A percentile compares a stretch with the other conserved stretches of the same genome.
Conservation (phyloP, 192 early-diverging fungal genomes). For the Linnemannia schmuckeri region DNA sequence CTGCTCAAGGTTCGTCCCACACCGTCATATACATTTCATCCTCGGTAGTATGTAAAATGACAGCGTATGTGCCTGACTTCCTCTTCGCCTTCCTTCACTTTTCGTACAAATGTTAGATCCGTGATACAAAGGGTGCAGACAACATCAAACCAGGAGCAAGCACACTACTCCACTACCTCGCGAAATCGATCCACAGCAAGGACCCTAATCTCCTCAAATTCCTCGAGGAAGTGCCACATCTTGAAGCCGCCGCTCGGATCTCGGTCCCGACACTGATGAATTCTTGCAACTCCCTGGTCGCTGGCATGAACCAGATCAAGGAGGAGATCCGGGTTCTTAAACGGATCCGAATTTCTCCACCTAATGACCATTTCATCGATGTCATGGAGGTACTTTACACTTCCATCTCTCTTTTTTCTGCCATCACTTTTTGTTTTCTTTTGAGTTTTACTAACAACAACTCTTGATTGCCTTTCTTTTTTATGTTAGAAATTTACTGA, state of each 20-base stretch:
- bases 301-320: slow-evolving; percentile 57
- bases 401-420: not conserved
- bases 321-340: slow-evolving; percentile 60
- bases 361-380: slow-evolving; percentile 63
- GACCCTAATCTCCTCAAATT: slow-evolving; percentile 61
- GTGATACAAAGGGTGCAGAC: slow-evolving; percentile 66
- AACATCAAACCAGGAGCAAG: slow-evolving; percentile 56
- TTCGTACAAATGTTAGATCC: slow-evolving; percentile 47
- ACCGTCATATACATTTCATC: not conserved
- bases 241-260: slow-evolving; percentile 65
- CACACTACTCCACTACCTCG: slow-evolving; percentile 69
- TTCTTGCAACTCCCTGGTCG: slow-evolving; percentile 60
- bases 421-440: too few relatives aligned
- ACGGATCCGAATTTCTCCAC: slow-evolving; percentile 42
- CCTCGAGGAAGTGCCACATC: slow-evolving; percentile 65
- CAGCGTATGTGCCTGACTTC: not conserved
- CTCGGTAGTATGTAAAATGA: not conserved
- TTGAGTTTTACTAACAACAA: too few relatives aligned
- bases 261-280: slow-evolving; percentile 63
- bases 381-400: slow-evolving; percentile 62
- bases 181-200: slow-evolving; percentile 56
- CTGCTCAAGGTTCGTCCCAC: slow-evolving; percentile 61
- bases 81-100: not conserved
- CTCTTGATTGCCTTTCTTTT: too few relatives aligned
- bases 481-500: slow-evolving; percentile 59